phyloP scores from a whole-genome alignment of 2,329 filamentous ascomycete genomes.

The Rachicladosporium sp. region DNA sequence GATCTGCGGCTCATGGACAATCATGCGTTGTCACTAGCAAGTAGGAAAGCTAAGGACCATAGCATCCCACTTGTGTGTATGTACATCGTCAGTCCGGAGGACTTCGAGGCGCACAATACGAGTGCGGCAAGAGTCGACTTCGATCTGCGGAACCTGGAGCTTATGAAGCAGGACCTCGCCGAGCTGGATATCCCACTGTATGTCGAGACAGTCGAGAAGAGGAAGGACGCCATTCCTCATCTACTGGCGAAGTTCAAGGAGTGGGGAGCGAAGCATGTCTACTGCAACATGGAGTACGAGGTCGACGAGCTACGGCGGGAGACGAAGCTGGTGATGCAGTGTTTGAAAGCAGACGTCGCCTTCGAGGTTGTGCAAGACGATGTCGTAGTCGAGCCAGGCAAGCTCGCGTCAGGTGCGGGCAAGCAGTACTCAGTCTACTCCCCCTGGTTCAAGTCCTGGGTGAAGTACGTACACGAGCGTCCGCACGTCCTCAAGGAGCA shows the following conservation, averaged over 20 bases:
- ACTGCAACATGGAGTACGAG: conserved; percentile 80
- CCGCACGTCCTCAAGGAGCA: conserved; percentile 52
- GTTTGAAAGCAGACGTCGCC: conserved; percentile 50
- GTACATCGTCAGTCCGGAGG: conserved; percentile 71
- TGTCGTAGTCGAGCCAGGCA: conserved; percentile 67
- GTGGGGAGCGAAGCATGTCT: conserved; percentile 66
- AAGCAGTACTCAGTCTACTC: conserved; percentile 75
- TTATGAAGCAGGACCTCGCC: conserved; percentile 54
- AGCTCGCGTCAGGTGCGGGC: conserved; percentile 52
- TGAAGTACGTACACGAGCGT: conserved; percentile 58
- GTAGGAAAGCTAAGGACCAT: conserved; percentile 51
- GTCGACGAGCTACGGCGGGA: conserved; percentile 80
- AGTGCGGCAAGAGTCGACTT: conserved; percentile 68
- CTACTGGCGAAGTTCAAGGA: conserved; percentile 53
- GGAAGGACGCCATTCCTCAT: conserved; percentile 48
- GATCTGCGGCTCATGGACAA: conserved; percentile 69
- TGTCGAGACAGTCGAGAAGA: conserved; percentile 56
- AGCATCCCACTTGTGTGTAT: conserved; percentile 61
- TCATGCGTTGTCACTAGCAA: conserved; percentile 54
- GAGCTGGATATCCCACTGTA: conserved; percentile 66
- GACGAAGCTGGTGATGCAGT: conserved; percentile 48
- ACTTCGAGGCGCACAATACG: conserved; percentile 69
- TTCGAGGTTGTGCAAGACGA: conserved; percentile 70
- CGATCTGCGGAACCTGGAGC: conserved; percentile 56
- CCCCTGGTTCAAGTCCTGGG: conserved; percentile 71